phyloP scores from a whole-genome alignment of 176 grass and related monocot genomes.

The Phragmites australis region DNA sequence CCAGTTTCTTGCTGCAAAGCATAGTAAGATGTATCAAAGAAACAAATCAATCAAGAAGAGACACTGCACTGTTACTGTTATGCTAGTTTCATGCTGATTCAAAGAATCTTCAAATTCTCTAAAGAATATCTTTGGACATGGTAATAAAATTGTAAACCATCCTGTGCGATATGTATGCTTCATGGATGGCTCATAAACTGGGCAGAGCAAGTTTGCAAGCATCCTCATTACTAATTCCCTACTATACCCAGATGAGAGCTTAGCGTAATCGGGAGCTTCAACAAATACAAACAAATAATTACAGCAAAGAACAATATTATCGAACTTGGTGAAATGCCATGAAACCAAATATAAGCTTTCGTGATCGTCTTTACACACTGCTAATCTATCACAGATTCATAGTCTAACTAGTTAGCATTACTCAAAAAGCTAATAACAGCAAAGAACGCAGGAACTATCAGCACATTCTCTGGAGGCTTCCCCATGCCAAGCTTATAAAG shows the following conservation, averaged over 20 bases:
- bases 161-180: background rate
- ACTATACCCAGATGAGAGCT: background rate
- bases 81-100: background rate
- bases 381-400: background rate
- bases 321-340: background rate
- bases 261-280: background rate
- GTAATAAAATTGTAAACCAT: background rate
- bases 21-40: slow-evolving; percentile 17
- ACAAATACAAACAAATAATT: background rate
- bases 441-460: background rate
- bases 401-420: background rate
- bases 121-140: slow-evolving; percentile 19
- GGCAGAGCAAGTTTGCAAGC: background rate
- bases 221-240: background rate
- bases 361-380: background rate
- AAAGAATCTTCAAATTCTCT: background rate
- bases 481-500: background rate
- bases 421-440: slow-evolving; percentile 15
- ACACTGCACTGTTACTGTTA: background rate
- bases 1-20: slow-evolving; percentile 74
- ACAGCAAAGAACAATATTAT: background rate
- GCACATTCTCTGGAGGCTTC: background rate
- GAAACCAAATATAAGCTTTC: slow-evolving; percentile 10
- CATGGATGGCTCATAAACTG: slow-evolving; percentile 1
- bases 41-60: background rate